These are phyloP conservation scores for Aspergillus affinis DNA, from an alignment of 495 filamentous ascomycete genomes.

Conservation along the genomic window DNA sequence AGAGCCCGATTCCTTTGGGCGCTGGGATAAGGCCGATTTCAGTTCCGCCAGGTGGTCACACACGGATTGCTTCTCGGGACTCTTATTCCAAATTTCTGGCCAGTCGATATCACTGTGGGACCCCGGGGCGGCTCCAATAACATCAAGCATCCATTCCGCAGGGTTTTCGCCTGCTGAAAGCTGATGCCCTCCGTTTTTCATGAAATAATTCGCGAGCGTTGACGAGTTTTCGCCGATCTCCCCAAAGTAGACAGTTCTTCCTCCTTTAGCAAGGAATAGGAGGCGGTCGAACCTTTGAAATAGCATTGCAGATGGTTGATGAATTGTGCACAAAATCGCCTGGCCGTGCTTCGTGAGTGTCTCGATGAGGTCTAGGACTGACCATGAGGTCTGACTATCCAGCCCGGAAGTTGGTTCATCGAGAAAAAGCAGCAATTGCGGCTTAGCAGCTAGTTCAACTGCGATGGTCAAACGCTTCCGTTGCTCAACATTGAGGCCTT, in stretches of 20 bases:
- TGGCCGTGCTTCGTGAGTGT: not conserved
- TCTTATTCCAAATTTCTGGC: slow-evolving; percentile 68
- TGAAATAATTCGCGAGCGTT: slow-evolving; percentile 55
- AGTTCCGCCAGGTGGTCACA: slow-evolving; percentile 62
- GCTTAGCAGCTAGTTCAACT: slow-evolving; percentile 4
- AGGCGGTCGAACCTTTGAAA: slow-evolving; percentile 68
- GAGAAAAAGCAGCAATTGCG: slow-evolving; percentile 6
- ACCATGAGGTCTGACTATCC: slow-evolving; percentile 8
- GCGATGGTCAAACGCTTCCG: not conserved
- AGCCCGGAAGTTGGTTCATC: slow-evolving; percentile 5
- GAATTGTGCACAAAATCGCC: slow-evolving; percentile 5
- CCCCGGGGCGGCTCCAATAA: slow-evolving; percentile 79
- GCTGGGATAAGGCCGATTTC: slow-evolving; percentile 47
- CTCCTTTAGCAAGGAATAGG: not conserved
- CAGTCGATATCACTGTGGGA: slow-evolving; percentile 68
- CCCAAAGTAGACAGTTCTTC: slow-evolving; percentile 4
- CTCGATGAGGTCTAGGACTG: not conserved
- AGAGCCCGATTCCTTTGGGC: slow-evolving; percentile 14
- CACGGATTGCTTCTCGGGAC: slow-evolving; percentile 60
- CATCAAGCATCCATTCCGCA: slow-evolving; percentile 88
- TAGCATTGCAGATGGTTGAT: slow-evolving; percentile 44
- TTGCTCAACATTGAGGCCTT: slow-evolving; percentile 32
- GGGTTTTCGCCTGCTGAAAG: slow-evolving; percentile 69
- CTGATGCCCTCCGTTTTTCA: slow-evolving; percentile 61
- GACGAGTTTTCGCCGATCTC: slow-evolving; percentile 1